phyloP scores from a whole-genome alignment of 1,284 basidiomycete species.

The Vanrija pseudolonga region DNA sequence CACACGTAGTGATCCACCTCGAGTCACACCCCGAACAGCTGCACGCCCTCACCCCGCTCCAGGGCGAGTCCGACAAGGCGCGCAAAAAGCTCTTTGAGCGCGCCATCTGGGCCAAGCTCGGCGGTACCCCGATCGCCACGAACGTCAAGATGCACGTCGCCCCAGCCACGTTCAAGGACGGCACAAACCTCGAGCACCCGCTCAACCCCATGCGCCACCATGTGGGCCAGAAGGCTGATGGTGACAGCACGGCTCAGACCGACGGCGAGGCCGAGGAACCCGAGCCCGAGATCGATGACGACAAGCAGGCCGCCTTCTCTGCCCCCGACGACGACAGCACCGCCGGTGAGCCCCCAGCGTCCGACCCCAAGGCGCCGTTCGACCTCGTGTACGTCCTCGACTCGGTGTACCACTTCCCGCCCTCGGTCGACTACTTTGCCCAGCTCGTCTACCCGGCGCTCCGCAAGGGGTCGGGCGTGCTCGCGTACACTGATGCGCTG shows the following conservation, averaged over 20 bases:
- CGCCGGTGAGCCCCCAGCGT: not conserved
- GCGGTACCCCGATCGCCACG: slow-evolving; percentile 14
- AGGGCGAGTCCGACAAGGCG: slow-evolving; percentile 55
- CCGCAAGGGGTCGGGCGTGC: slow-evolving; percentile 52
- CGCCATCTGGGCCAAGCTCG: slow-evolving; percentile 14
- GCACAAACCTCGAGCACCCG: slow-evolving; percentile 34
- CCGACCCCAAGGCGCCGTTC: slow-evolving; percentile 37
- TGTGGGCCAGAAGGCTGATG: no score
- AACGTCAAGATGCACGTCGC: slow-evolving; percentile 4
- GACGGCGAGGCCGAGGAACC: not conserved
- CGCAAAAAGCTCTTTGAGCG: not conserved
- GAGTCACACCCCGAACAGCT: slow-evolving; percentile 49
- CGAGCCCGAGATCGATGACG: not conserved
- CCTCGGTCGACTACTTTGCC: slow-evolving; percentile 54
- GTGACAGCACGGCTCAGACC: slow-evolving; percentile 4
- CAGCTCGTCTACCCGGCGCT: slow-evolving; percentile 54
- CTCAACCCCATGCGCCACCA: slow-evolving; percentile 40
- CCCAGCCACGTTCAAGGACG: slow-evolving; percentile 22
- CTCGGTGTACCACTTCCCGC: slow-evolving; percentile 67
- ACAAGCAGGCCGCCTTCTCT: not conserved
- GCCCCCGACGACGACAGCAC: not conserved
- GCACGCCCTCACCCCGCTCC: slow-evolving; percentile 61
- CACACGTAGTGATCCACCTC: slow-evolving; percentile 50
- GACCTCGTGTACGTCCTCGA: slow-evolving; percentile 56
- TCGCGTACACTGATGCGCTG: slow-evolving; percentile 64